Base-by-base conservation (phyloP, 2,329 filamentous ascomycete genomes). In the Fusarium sp. region DNA sequence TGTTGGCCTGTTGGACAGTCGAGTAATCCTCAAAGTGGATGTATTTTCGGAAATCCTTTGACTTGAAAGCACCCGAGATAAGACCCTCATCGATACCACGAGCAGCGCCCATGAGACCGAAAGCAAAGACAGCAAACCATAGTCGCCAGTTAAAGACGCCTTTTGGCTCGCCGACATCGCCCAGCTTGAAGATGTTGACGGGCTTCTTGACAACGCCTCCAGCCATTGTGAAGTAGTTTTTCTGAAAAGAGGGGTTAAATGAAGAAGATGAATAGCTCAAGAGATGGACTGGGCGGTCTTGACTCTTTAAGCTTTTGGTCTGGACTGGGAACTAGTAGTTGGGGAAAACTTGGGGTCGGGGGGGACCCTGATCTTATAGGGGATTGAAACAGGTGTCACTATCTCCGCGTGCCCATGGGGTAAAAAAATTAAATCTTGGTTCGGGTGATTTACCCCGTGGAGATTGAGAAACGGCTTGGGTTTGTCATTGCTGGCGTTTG, bases 81-180 rank as follows among this genome's bases (percentile, higher is more conserved):
- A 64, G 60, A 33, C 62, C 62, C 20, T 64, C 62, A 17, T 64
- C 62, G 3, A 64, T 64, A 15, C 62, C 62, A 3, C 62, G 62
- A 4, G 62, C 62, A 5, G 62, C 62, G 4, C 62, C 62, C 62
- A 64, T 64, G 2, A 64, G 37, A 7, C 62, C 62, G 13, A 64
- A 64, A 32, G 62, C 62, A 45, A 64, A 64, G 49, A 64, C 62
- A 5, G 62, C 62, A 27, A 64, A 64, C 62, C 62, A 64, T 37
- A 64, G 60, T 57, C 62, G 62, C 60, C 62, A 64, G 30, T 64
- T 64, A 18, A 64, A 64, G 15, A 64, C 62, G n/a, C 62, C 62
- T 10, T 64, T 30, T 7, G 62, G 62, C 26, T 64, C 62, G 6
- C 41, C 60, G 7, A 64, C 62, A 15, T 64, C 60, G 33, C 53